These are phyloP conservation scores for Chionographis japonica DNA, from an alignment of 106 monocot species.

Conservation along the genomic window DNA sequence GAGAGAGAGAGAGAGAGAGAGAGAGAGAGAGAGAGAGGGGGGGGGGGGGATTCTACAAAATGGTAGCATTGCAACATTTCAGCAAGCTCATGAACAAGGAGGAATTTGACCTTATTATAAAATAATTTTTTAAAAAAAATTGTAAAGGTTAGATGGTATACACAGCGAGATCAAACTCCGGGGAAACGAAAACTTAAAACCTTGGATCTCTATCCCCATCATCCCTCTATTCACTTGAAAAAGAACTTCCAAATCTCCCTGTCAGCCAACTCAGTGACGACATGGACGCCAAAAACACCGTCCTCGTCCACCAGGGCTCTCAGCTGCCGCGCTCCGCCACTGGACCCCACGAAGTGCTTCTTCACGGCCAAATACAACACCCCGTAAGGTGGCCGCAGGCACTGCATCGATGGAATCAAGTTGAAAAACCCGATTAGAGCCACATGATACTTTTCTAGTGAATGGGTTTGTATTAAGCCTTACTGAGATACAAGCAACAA, in stretches of 20 bases:
- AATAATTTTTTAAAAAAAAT: neutral
- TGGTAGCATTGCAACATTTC: slow-evolving; percentile 4
- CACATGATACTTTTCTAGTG: no score
- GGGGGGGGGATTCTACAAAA: neutral
- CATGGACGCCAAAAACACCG: slow-evolving; percentile 62
- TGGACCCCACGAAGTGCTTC: slow-evolving; percentile 69
- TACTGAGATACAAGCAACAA: no score
- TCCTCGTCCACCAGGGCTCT: slow-evolving; percentile 72
- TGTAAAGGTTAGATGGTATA: neutral
- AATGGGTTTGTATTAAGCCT: no score
- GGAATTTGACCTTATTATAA: slow-evolving; percentile 3
- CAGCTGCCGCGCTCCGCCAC: slow-evolving; percentile 49
- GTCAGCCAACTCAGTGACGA: slow-evolving; percentile 50
- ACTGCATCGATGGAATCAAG: slow-evolving; percentile 39
- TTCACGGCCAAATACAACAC: slow-evolving; percentile 75
- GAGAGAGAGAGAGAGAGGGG: no score
- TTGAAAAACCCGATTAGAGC: neutral
- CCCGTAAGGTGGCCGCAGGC: slow-evolving; percentile 86
- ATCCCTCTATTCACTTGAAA: slow-evolving; percentile 50
- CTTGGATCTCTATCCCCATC: neutral
- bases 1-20: neutral
- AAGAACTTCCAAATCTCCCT: slow-evolving; percentile 96
- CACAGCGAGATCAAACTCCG: neutral
- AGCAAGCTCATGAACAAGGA: slow-evolving; percentile 3
- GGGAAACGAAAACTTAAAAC: neutral